phyloP scores from a whole-genome alignment of 2,329 filamentous ascomycete species.

The Monilinia fructigena region DNA sequence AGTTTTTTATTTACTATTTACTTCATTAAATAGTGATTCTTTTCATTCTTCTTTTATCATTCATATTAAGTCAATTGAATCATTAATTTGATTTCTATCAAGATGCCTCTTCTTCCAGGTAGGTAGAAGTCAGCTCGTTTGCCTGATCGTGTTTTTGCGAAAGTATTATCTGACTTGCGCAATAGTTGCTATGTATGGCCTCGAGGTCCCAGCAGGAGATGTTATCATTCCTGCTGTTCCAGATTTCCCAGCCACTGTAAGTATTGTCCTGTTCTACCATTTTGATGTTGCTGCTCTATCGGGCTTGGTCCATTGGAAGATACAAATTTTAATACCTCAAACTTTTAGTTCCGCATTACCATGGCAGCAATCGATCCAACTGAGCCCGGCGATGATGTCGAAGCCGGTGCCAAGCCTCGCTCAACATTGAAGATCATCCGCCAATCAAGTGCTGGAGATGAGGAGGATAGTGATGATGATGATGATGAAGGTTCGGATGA shows the following conservation, averaged over 20 bases:
- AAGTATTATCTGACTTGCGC: slow-evolving; percentile 40
- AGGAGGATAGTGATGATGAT: slow-evolving; percentile 59
- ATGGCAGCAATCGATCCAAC: slow-evolving; percentile 98
- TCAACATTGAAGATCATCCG: slow-evolving; percentile 92
- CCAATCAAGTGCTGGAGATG: slow-evolving; percentile 62
- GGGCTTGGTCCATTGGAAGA: not conserved
- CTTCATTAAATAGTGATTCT: not conserved
- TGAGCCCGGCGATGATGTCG: slow-evolving; percentile 63
- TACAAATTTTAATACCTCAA: slow-evolving; percentile 26
- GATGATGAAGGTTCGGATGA: slow-evolving; percentile 41
- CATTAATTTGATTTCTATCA: slow-evolving; percentile 31
- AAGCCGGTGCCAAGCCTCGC: slow-evolving; percentile 63
- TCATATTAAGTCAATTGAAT: slow-evolving; percentile 20
- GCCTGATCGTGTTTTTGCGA: slow-evolving; percentile 12
- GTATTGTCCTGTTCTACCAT: slow-evolving; percentile 41
- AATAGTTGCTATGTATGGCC: slow-evolving; percentile 79
- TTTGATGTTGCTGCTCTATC: not conserved
- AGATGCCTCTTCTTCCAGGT: slow-evolving; percentile 56
- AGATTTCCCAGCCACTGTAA: slow-evolving; percentile 80
- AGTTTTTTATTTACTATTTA: slow-evolving; percentile 11
- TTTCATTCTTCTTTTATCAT: not conserved
- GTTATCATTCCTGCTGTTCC: slow-evolving; percentile 75
- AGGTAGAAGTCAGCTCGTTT: slow-evolving; percentile 22
- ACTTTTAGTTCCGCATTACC: slow-evolving; percentile 81
- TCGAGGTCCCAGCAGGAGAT: slow-evolving; percentile 84